Evolutionary conservation across 768 basidiomycete species (phyloP).

Genomic region (Lentinula sp.): DNA sequence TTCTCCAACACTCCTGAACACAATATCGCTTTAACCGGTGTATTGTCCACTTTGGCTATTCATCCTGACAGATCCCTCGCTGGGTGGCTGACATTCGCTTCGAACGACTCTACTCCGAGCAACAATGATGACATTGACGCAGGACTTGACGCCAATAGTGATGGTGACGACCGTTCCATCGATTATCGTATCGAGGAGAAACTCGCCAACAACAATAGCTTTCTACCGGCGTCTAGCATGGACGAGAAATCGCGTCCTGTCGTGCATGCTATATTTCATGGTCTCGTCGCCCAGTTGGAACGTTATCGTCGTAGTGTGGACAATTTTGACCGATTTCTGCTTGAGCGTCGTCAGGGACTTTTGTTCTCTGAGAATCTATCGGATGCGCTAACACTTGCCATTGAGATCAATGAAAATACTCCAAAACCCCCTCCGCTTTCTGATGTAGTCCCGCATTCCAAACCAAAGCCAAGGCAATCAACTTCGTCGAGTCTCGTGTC

Average conservation of each 20-base stretch:
- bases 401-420: conserved; percentile 56
- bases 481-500: conserved; percentile 63
- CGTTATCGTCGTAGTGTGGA: conserved; percentile 69
- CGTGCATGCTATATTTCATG: conserved; percentile 74
- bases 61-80: conserved; percentile 82
- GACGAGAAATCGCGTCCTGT: conserved; percentile 73
- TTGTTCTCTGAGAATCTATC: conserved; percentile 89
- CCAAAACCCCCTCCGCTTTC: conserved; percentile 18
- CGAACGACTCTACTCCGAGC: conserved; percentile 29
- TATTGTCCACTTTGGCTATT: conserved; percentile 72
- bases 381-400: conserved; percentile 73
- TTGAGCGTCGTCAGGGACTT: conserved; percentile 83
- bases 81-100: conserved; percentile 80
- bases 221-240: conserved; percentile 60
- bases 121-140: conserved; percentile 12
- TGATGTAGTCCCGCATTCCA: conserved; percentile 28
- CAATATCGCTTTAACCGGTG: conserved; percentile 85
- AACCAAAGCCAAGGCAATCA: conserved; percentile 47
- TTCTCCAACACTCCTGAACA: conserved; percentile 81
- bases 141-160: conserved; percentile 29
- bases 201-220: conserved; percentile 49
- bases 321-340: conserved; percentile 77
- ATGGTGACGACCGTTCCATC: conserved; percentile 76
- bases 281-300: conserved; percentile 77
- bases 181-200: conserved; percentile 70